Evolutionary conservation across 306 rosid species (phyloP), one percentile per base, ranked within the genome.

Genomic region (Fragaria vesca): DNA sequence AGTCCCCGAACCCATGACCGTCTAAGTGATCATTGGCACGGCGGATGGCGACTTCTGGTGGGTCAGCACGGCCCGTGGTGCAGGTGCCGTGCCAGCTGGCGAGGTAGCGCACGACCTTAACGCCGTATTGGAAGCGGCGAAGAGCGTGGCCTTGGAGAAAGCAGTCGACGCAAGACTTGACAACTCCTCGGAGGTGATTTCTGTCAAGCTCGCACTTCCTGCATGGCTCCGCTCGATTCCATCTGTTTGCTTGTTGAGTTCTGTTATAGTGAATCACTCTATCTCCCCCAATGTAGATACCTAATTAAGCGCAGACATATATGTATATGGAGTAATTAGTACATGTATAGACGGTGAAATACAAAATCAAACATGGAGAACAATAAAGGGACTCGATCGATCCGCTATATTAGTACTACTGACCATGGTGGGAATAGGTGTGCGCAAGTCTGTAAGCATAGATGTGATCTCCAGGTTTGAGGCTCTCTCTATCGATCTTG

Each of bases 391-490:
- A 30, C 32, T 30, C 32, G 32, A 30, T 30, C 32, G 32, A 30
- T 30, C 32, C 32, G 32, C 32, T 30, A 2, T 30, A 30, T 30
- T 4, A 36, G 38, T 36, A 36, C 38, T 36, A 36, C 38, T 36
- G 1, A 36, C 38, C 38, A 36, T 36, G 38, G 40, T 36, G 40
- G 40, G 40, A 36, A 5, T 36, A 4, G 6, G 40, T 4, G 6
- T 4, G 6, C 40, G 6, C 6, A 5, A 36, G 6, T 5, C 80
- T 50, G 12, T 50, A 50, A 71, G 66, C 8, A 71, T 50, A 76
- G 28, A 76, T 50, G 40, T 76, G 80, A 76, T 76, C 79, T 66
- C 72, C 79, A 28, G 32, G 46, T 3, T 47, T 28, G 78, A 74
- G 78, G 38, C 6, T 15, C 36, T 40, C n/a, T 20, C 42, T 46